Conservation (phyloP, 768 basidiomycete genomes). For the Macrolepiota fuliginosa region DNA sequence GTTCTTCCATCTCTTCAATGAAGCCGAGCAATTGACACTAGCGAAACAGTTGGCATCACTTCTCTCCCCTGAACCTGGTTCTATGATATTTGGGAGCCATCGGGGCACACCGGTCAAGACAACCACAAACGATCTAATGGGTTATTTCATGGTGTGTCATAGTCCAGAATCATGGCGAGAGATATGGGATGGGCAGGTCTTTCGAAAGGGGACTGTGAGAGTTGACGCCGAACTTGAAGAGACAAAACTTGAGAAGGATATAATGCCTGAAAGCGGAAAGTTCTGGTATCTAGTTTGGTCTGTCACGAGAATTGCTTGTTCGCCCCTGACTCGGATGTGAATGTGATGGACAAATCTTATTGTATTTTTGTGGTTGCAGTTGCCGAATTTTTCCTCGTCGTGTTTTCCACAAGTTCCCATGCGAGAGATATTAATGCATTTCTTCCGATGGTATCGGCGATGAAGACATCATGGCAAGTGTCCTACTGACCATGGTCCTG, state of each 20-base stretch:
- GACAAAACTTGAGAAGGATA: background rate
- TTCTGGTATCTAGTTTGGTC: no score
- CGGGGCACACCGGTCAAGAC: slow-evolving; percentile 23
- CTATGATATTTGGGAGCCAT: slow-evolving; percentile 36
- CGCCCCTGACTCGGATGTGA: no score
- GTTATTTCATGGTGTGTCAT: slow-evolving; percentile 11
- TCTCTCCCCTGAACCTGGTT: slow-evolving; percentile 30
- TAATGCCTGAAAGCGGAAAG: no score
- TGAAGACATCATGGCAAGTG: no score
- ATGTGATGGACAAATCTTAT: background rate
- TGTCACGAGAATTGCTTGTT: no score
- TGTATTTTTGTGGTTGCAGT: no score
- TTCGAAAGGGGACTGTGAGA: slow-evolving; percentile 11
- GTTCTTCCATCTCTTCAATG: slow-evolving; percentile 36
- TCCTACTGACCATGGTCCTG: no score
- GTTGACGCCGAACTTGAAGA: slow-evolving; percentile 7
- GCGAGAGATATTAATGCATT: no score
- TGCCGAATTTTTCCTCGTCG: no score
- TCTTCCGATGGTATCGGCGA: no score
- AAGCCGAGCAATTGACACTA: slow-evolving; percentile 27
- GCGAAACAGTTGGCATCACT: slow-evolving; percentile 29
- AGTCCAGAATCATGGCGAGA: slow-evolving; percentile 13
- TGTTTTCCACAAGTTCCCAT: no score
- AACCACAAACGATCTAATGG: slow-evolving; percentile 10
- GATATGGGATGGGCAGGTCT: slow-evolving; percentile 14